These are phyloP conservation scores for Waltergamsia citrina DNA, from an alignment of 2,329 filamentous ascomycete species.

Conservation along the genomic window DNA sequence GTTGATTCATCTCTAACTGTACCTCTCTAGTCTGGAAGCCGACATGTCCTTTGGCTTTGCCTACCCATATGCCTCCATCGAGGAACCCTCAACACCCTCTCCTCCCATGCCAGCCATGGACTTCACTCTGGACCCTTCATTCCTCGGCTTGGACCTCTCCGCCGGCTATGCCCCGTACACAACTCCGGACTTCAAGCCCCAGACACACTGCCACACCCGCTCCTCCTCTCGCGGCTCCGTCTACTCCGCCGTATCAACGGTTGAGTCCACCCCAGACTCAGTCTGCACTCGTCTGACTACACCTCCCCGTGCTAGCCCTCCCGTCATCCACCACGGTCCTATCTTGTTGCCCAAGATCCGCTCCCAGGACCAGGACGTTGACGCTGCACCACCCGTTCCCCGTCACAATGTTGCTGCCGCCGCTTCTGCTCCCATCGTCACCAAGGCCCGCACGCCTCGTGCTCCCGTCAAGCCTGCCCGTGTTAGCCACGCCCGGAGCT, in stretches of 20 bases:
- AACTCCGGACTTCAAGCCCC: background rate
- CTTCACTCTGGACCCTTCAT: slow-evolving; percentile 6
- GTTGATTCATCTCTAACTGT: background rate
- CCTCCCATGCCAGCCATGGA: slow-evolving; percentile 6
- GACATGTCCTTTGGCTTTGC: slow-evolving; percentile 5
- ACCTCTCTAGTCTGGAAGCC: slow-evolving; percentile 6
- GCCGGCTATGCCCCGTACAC: slow-evolving; percentile 6
- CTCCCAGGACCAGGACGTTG: slow-evolving; percentile 70
- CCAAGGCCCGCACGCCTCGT: slow-evolving; percentile 5
- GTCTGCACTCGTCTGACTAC: slow-evolving; percentile 60
- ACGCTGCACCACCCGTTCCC: slow-evolving; percentile 39
- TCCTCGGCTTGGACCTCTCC: slow-evolving; percentile 40
- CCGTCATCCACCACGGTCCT: slow-evolving; percentile 70
- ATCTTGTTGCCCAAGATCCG: slow-evolving; percentile 79
- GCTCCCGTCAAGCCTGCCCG: slow-evolving; percentile 6
- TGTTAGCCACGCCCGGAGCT: slow-evolving; percentile 42
- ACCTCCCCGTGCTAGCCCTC: slow-evolving; percentile 54
- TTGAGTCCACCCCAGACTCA: slow-evolving; percentile 49
- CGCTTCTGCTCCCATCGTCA: slow-evolving; percentile 10
- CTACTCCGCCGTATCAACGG: slow-evolving; percentile 50
- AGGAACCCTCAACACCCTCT: slow-evolving; percentile 4
- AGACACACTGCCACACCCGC: slow-evolving; percentile 44
- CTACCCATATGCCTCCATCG: slow-evolving; percentile 4
- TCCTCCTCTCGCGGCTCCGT: slow-evolving; percentile 57
- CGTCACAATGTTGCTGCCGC: slow-evolving; percentile 26